Base-by-base conservation (phyloP, 306 rosid species). In the Echinosophora koreensis region DNA sequence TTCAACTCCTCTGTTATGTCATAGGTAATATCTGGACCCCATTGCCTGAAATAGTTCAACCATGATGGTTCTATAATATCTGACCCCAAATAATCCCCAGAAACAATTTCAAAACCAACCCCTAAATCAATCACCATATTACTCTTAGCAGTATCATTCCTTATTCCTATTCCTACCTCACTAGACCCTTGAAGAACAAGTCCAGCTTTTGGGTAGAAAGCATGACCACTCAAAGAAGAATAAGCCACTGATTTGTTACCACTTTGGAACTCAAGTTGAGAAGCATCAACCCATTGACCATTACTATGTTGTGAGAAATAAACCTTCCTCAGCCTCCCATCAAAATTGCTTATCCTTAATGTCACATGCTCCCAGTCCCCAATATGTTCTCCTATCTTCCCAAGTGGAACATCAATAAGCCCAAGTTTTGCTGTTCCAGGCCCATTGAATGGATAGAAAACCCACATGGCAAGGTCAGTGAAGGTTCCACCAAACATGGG, bases 361-460 rank as follows among this genome's bases (percentile, higher is more conserved):
- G 85, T 76, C 3, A 76, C 73, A 69, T 81, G 85, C 15, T 81
- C 85, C 85, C 85, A 81, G 11, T 81, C 81, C 1, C 81, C 85
- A 0, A 81, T 2, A 22, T 81, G 85, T 76, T 81, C 81, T 2
- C 85, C 85, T 16, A 81, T 76, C 2, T 61, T 62, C 56, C 85
- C 85, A 0, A 76, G 73, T 51, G 81, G n/a, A 3, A 81, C 12
- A 28, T 81, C 44, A 16, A 81, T 30, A 9, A 61, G 62, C 4
- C 85, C 85, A 13, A 81, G 34, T 75, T 69, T 75, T 3, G 76
- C 76, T 39, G 73, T 75, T 3, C 16, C 73, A 5, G 85, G 85
- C 3, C 85, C 85, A 81, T 81, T 81, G 38, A 76, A 81, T 3
- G 85, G 81, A 68, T 81, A 81, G 27, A 76, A 81, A 52, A 81